Evolutionary conservation across 768 basidiomycete species (phyloP), one percentile per base, ranked within the genome.

Genomic region (Tulasnella sp.): DNA sequence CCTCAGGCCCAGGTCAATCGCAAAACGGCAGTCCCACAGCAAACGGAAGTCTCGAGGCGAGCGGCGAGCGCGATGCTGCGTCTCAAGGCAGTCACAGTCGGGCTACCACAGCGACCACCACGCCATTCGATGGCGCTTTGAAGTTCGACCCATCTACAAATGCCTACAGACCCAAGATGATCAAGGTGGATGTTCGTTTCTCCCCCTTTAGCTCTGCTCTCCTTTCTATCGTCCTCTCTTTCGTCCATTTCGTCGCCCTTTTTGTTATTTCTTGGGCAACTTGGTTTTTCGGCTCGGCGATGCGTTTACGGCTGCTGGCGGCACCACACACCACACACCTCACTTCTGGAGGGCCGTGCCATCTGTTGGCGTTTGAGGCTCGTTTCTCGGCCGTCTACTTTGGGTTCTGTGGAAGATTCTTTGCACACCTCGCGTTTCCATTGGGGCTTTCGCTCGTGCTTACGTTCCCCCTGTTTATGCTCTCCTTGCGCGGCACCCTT

Each of bases 371-470:
- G n/a, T 34, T 34, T 75, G 44, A n/a, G 27, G 44, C n/a, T 31
- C 46, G n/a, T 48, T n/a, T 44, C 75, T 44, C 56, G 46, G 34
- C 10, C 21, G n/a, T 12, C 62, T 31, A 27, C 40, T 27, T 24
- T 34, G 34, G 34, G 44, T 19, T 31, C 21, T 56, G 27, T 75
- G 75, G 44, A 75, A 48, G 44, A 75, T 75, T 36, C 75, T 75
- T 48, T 75, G 75, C 9, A 7, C 44, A 27, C 44, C 44, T 44
- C 44, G 19, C 75, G 48, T 56, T 58, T n/a, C 52, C n/a, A n/a
- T 52, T 76, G 75, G 14, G 24, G 24, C 71, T 40, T 52, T 62
- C 76, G 36, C 62, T 62, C 18, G 36, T 77, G 76, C 76, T 77
- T 36, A 77, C 62, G 7, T 58, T 58, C 39, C 40, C 46, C 44